These are phyloP conservation scores for Lepraria neglecta DNA, from an alignment of 495 filamentous ascomycete species.

Conservation along the genomic window DNA sequence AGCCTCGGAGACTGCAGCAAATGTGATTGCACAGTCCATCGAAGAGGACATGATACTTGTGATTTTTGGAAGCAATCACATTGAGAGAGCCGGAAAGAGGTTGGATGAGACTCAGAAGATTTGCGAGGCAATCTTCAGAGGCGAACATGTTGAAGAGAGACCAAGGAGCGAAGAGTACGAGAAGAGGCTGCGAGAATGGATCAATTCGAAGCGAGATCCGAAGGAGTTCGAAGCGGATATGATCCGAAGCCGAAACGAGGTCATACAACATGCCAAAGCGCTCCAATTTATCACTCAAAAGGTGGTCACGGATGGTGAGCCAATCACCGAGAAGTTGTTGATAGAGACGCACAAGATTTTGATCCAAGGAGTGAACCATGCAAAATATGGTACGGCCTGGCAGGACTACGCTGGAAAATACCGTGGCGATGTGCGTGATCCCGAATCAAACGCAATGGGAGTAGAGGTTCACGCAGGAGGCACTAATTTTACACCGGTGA, in stretches of 20 bases:
- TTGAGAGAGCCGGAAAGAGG: constrained; percentile 23
- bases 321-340: constrained; percentile 32
- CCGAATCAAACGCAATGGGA: constrained; percentile 1
- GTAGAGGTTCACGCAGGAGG: constrained; percentile 26
- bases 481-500: constrained; percentile 22
- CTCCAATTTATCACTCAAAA: constrained; percentile 27
- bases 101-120: constrained; percentile 19
- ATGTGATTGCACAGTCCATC: neutral
- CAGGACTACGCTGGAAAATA: constrained; percentile 29
- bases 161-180: constrained; percentile 25
- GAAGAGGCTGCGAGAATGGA: constrained; percentile 16
- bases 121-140: neutral
- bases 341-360: constrained; percentile 34
- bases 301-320: constrained; percentile 21
- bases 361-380: constrained; percentile 18
- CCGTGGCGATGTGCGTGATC: constrained; percentile 19
- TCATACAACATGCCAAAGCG: constrained; percentile 36
- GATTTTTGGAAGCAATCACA: constrained; percentile 32
- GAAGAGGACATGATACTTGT: constrained; percentile 10
- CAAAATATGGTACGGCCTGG: constrained; percentile 21
- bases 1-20: neutral
- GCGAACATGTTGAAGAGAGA: neutral
- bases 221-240: constrained; percentile 20
- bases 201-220: neutral
- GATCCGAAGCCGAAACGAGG: constrained; percentile 27